Evolutionary conservation across 2,329 filamentous ascomycete genomes (phyloP).

Genomic region (Paecilomyces formosus): DNA sequence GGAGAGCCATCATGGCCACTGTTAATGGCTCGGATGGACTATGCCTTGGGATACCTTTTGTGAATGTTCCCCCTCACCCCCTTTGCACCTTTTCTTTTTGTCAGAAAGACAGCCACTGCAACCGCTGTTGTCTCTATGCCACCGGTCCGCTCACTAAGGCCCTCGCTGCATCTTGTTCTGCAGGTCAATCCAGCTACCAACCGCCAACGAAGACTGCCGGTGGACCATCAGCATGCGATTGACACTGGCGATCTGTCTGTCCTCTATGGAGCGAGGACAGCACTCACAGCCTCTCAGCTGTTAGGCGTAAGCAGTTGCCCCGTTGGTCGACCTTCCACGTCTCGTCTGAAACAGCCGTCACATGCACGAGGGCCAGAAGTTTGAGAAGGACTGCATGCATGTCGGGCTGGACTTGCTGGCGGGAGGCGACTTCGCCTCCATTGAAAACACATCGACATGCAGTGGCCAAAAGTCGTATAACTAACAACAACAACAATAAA

Average conservation of each 20-base stretch:
- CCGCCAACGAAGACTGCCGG: background rate
- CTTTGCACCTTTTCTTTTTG: background rate
- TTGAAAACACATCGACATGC: background rate
- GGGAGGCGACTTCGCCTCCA: background rate
- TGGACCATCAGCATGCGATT: background rate
- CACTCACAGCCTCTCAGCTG: background rate
- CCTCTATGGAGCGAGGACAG: background rate
- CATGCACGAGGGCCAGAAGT: background rate
- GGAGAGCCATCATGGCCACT: background rate
- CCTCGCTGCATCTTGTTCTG: background rate
- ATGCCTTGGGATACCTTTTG: background rate
- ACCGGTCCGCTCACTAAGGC: background rate
- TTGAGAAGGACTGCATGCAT: background rate
- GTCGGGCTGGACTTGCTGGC: background rate
- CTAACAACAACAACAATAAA: too few species aligned
- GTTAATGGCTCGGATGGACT: background rate
- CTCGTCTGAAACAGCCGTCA: background rate
- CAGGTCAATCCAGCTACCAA: background rate
- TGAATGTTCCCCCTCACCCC: background rate
- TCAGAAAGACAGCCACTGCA: too few species aligned
- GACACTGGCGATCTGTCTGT: background rate
- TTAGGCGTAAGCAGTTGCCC: background rate
- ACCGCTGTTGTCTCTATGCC: background rate
- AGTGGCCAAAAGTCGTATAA: background rate
- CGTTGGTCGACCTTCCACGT: background rate